phyloP scores from a whole-genome alignment of 2,329 filamentous ascomycete species.

The Leptographium flavum region DNA sequence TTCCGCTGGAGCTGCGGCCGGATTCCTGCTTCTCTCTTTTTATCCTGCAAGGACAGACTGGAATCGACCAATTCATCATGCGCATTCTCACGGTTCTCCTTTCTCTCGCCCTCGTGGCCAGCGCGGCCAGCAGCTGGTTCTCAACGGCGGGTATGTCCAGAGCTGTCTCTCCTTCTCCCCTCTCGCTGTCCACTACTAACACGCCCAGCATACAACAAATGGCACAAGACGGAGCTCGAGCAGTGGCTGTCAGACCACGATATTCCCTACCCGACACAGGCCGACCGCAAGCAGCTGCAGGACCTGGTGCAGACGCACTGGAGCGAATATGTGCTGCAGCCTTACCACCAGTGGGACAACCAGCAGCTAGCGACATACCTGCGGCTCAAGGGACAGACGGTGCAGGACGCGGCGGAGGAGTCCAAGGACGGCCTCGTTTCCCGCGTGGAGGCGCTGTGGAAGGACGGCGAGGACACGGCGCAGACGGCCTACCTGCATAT shows the following conservation, averaged over 20 bases:
- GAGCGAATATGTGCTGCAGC: slow-evolving; percentile 59
- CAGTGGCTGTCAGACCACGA: slow-evolving; percentile 90
- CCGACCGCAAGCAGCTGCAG: slow-evolving; percentile 91
- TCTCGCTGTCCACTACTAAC: not conserved
- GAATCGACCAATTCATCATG: slow-evolving; percentile 27
- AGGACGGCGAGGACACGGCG: slow-evolving; percentile 64
- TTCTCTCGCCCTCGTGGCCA: slow-evolving; percentile 56
- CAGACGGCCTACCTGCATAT: slow-evolving; percentile 57
- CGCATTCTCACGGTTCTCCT: slow-evolving; percentile 60
- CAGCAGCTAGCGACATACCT: slow-evolving; percentile 55
- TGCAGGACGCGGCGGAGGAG: slow-evolving; percentile 49
- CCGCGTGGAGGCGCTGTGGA: slow-evolving; percentile 62
- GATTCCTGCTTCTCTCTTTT: too few species aligned
- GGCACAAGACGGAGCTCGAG: slow-evolving; percentile 96
- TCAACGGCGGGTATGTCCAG: slow-evolving; percentile 59
- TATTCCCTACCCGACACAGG: slow-evolving; percentile 75
- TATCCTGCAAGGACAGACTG: too few species aligned
- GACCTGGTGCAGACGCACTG: slow-evolving; percentile 81
- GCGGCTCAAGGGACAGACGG: slow-evolving; percentile 54
- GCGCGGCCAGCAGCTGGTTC: slow-evolving; percentile 64
- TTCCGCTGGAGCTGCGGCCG: too few species aligned
- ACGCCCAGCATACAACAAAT: slow-evolving; percentile 80
- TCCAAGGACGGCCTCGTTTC: slow-evolving; percentile 54
- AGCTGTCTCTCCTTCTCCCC: too few species aligned
- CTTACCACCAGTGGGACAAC: slow-evolving; percentile 66